phyloP scores from a whole-genome alignment of 805 yeast species.

The Candida suzukii region DNA sequence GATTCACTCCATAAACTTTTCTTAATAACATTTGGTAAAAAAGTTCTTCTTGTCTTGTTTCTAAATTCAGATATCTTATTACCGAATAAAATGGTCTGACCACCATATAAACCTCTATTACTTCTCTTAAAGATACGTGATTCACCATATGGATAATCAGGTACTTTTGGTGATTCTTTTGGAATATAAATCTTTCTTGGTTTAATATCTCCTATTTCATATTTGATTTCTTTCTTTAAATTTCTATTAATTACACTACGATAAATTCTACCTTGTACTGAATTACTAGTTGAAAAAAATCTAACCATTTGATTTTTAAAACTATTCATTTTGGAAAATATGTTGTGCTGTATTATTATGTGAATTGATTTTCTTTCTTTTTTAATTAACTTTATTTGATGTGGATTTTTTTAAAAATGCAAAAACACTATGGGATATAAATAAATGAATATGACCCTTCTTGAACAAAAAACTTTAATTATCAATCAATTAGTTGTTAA shows the following conservation, averaged over 20 bases:
- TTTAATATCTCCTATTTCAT: constrained; percentile 43
- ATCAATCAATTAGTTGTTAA: too few species aligned
- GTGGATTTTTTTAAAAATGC: too few species aligned
- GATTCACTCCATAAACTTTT: constrained; percentile 82
- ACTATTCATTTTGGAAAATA: background rate
- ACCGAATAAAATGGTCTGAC: constrained; percentile 71
- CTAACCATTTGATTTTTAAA: constrained; percentile 13
- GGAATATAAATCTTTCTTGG: constrained; percentile 38
- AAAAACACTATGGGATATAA: too few species aligned
- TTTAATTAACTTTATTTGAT: too few species aligned
- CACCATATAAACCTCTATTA: constrained; percentile 87
- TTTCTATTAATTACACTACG: constrained; percentile 43
- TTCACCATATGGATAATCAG: constrained; percentile 75
- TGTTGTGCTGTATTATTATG: too few species aligned
- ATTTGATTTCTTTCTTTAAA: constrained; percentile 31
- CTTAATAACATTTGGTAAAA: constrained; percentile 75
- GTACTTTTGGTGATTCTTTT: constrained; percentile 35
- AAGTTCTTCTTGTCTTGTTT: constrained; percentile 65
- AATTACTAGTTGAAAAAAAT: constrained; percentile 16
- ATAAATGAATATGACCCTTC: too few species aligned
- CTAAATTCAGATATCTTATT: constrained; percentile 69
- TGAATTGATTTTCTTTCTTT: too few species aligned
- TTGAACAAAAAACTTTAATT: too few species aligned
- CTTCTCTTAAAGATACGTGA: constrained; percentile 74
- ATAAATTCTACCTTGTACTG: constrained; percentile 20